These are phyloP conservation scores for Naganishia antarctica DNA, from an alignment of 768 basidiomycete genomes.

Conservation along the genomic window DNA sequence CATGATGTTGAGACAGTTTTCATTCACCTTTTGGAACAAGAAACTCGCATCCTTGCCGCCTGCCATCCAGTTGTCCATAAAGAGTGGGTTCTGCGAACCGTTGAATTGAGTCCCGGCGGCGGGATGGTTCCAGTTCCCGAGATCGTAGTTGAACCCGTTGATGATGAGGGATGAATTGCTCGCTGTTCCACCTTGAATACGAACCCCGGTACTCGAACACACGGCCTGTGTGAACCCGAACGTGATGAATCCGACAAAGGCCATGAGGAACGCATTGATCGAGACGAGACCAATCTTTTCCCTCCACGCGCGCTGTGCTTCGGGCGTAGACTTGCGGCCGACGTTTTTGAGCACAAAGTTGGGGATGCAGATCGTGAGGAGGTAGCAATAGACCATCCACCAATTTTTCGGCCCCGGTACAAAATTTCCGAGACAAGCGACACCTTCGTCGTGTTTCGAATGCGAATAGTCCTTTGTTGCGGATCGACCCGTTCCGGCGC, in stretches of 20 bases:
- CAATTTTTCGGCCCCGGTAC: slow-evolving; percentile 82
- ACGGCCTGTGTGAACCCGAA: slow-evolving; percentile 96
- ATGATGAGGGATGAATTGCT: slow-evolving; percentile 79
- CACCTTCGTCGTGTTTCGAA: slow-evolving; percentile 31
- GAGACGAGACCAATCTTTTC: slow-evolving; percentile 92
- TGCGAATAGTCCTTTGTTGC: slow-evolving; percentile 9
- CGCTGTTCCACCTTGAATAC: slow-evolving; percentile 73
- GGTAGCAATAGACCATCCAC: slow-evolving; percentile 91
- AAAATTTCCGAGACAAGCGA: slow-evolving; percentile 60
- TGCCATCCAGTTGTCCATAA: slow-evolving; percentile 67
- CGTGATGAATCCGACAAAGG: slow-evolving; percentile 90
- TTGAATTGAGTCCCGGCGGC: slow-evolving; percentile 63
- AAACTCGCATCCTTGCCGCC: slow-evolving; percentile 88
- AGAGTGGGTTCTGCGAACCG: slow-evolving; percentile 76
- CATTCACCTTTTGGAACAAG: slow-evolving; percentile 86
- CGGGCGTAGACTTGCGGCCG: slow-evolving; percentile 81
- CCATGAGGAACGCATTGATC: slow-evolving; percentile 79
- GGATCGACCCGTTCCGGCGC: not conserved
- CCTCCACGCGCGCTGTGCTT: slow-evolving; percentile 93
- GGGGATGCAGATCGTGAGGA: slow-evolving; percentile 80
- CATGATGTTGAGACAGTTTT: slow-evolving; percentile 73
- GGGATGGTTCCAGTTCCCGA: slow-evolving; percentile 81
- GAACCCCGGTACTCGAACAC: slow-evolving; percentile 78
- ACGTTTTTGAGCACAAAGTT: slow-evolving; percentile 62
- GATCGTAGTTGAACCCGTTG: slow-evolving; percentile 89